These are phyloP conservation scores for Colletotrichum truncatum DNA, from an alignment of 2,329 filamentous ascomycete species.

Conservation along the genomic window DNA sequence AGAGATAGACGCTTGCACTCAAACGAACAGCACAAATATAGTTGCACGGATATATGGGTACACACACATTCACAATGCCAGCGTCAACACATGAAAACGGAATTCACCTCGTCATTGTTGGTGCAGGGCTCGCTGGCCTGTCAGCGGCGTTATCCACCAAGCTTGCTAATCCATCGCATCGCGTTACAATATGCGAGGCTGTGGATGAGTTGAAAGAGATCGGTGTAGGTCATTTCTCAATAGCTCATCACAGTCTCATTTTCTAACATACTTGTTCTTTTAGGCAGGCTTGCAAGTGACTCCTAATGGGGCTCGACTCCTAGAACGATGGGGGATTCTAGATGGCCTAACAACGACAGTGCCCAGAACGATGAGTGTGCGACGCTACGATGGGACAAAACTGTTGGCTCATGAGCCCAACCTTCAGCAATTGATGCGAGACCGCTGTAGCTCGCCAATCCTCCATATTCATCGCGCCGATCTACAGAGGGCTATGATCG, in stretches of 20 bases:
- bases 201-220: constrained; percentile 22
- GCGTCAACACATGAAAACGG: neutral
- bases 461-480: constrained; percentile 58
- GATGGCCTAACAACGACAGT: neutral
- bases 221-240: constrained; percentile 4
- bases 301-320: constrained; percentile 14
- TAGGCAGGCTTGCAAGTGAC: constrained; percentile 23
- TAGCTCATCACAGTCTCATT: neutral
- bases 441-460: constrained; percentile 42
- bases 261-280: neutral
- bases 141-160: neutral
- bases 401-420: constrained; percentile 1
- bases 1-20: no score
- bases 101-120: neutral
- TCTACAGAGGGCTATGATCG: constrained; percentile 51
- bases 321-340: constrained; percentile 5
- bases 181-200: constrained; percentile 23
- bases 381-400: constrained; percentile 17
- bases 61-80: neutral
- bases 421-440: neutral
- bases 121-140: neutral
- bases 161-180: neutral
- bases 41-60: no score
- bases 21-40: no score
- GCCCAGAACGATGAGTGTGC: constrained; percentile 19